Base-by-base conservation (phyloP, 257 asterid species). In the Linaria vulgaris region DNA sequence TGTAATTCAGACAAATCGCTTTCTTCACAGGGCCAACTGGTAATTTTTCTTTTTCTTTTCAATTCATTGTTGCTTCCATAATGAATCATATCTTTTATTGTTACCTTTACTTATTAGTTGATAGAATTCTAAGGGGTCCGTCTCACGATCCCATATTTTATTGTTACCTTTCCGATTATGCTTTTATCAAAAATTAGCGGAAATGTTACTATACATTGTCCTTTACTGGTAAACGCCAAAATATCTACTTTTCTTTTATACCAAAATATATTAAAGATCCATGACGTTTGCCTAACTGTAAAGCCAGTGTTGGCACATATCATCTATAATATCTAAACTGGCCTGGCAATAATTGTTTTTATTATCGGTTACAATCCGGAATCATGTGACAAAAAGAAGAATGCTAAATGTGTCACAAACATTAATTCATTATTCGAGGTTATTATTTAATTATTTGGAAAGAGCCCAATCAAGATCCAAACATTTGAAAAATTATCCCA, bases 21-120 rank as follows among this genome's bases (percentile, higher is more conserved):
- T 64, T 79, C 76, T 78, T 59, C 79, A 92, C 99, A 1, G 99
- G 99, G 62, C 99, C 96, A 71, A 87, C 99, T 77, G 97, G 97
- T 92, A 50, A 34, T 34, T 34, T 14, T 13, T 12, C 24, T 30
- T 13, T 24, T 54, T 54, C 9, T 15, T n/a, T n/a, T n/a, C n/a
- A n/a, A n/a, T n/a, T 23, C 6, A 4, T 3, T 34, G 5, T 34
- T 3, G 41, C 41, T 34, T 34, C 41, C 9, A 34, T 34, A 34
- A 34, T 34, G 41, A 34, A 8, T 1, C 10, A 34, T 3, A 34
- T 34, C 34, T 27, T 27, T 27, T 27, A 27, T 3, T 27, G 34
- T 6, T 27, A 27, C 34, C 34, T 6, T 27, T 27, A 27, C n/a
- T n/a, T n/a, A 27, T 27, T 27, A 27, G 6, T 27, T 27, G 34